Evolutionary conservation across 768 basidiomycete genomes (phyloP).

Genomic region (Steccherinum ochraceum): DNA sequence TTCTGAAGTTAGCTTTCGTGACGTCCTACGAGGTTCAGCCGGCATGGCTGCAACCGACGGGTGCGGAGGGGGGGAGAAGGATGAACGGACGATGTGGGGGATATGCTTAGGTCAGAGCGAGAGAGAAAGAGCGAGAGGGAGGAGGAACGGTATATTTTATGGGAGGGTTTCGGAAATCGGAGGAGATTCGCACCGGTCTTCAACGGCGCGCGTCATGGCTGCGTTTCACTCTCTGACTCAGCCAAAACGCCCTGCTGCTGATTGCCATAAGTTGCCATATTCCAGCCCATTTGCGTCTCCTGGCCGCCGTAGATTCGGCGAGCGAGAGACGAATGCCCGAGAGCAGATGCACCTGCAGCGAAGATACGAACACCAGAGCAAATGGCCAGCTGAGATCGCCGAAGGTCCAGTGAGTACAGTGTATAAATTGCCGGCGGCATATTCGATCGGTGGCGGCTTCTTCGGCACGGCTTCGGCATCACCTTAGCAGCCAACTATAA

Average conservation of each 20-base stretch:
- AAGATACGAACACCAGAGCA: background rate
- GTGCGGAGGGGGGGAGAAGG: background rate
- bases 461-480: too few species aligned
- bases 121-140: background rate
- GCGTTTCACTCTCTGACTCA: background rate
- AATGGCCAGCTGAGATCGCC: background rate
- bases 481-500: too few species aligned
- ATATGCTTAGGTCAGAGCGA: background rate
- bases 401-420: background rate
- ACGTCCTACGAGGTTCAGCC: conserved; percentile 16
- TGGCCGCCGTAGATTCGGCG: background rate
- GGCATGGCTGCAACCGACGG: conserved; percentile 14
- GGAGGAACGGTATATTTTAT: background rate
- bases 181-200: background rate
- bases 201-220: too few species aligned
- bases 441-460: too few species aligned
- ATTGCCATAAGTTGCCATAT: background rate
- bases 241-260: background rate
- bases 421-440: background rate
- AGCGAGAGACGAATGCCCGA: background rate
- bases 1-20: conserved; percentile 17
- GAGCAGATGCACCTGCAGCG: background rate
- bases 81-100: background rate
- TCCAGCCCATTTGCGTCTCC: background rate
- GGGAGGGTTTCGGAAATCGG: background rate